Evolutionary conservation across 2,329 filamentous ascomycete species (phyloP).

Genomic region (Penicillium hordei): DNA sequence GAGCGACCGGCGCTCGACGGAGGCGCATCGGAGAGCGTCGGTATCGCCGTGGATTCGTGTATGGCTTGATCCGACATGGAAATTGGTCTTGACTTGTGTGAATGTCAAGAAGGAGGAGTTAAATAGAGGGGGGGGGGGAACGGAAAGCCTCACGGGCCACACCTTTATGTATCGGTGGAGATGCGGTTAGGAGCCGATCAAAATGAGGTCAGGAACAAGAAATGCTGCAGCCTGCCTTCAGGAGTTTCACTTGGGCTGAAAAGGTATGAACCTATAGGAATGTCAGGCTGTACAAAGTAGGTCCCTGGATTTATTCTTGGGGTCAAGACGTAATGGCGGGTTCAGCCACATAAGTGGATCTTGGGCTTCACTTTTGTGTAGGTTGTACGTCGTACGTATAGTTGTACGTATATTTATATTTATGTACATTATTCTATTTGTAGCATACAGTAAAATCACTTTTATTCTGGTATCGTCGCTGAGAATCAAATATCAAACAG

Average conservation of each 20-base stretch:
- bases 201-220: slow-evolving; percentile 2
- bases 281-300: not conserved
- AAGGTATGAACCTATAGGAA: not conserved
- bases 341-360: slow-evolving; percentile 8
- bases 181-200: slow-evolving; percentile 2
- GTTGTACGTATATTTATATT: not conserved
- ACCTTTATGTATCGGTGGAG: not conserved
- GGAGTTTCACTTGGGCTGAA: not conserved
- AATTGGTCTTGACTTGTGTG: not conserved
- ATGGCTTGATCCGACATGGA: slow-evolving; percentile 34
- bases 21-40: slow-evolving; percentile 30
- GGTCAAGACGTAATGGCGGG: not conserved
- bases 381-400: not conserved
- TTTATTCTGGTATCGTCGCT: slow-evolving; percentile 18
- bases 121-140: slow-evolving; percentile 2
- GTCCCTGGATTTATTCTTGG: not conserved
- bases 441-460: not conserved
- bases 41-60: slow-evolving; percentile 25
- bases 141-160: slow-evolving; percentile 2
- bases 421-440: not conserved
- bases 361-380: not conserved
- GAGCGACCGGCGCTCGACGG: slow-evolving; percentile 34
- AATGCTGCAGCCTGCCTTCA: slow-evolving; percentile 7
- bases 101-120: not conserved
- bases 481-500: slow-evolving; percentile 5